phyloP scores from a whole-genome alignment of 2,329 filamentous ascomycete genomes.

The Neofusicoccum cordaticola region DNA sequence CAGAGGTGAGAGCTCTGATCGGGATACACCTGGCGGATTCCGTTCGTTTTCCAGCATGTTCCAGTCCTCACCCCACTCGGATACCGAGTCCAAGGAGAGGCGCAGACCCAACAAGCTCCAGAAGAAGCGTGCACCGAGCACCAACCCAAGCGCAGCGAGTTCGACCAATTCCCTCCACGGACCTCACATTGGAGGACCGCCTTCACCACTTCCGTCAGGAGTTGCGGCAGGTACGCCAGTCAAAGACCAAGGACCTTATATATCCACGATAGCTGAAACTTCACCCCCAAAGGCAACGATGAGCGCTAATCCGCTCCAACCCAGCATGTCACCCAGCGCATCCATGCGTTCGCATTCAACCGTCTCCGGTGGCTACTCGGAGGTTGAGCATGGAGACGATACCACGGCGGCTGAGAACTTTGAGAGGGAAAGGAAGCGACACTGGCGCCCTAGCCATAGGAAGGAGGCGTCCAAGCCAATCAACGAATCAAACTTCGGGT shows the following conservation, averaged over 20 bases:
- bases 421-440: slow-evolving; percentile 58
- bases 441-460: slow-evolving; percentile 64
- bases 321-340: slow-evolving; percentile 69
- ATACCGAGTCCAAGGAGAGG: slow-evolving; percentile 55
- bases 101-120: slow-evolving; percentile 85
- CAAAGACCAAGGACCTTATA: slow-evolving; percentile 28
- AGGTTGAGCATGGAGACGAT: slow-evolving; percentile 72
- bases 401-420: slow-evolving; percentile 28
- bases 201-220: slow-evolving; percentile 32
- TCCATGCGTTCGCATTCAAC: slow-evolving; percentile 71
- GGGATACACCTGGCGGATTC: slow-evolving; percentile 10
- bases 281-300: slow-evolving; percentile 15
- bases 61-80: slow-evolving; percentile 60
- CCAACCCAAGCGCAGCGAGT: slow-evolving; percentile 85
- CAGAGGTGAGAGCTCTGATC: slow-evolving; percentile 9
- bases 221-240: slow-evolving; percentile 25
- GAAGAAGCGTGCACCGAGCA: slow-evolving; percentile 79
- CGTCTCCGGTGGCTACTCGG: slow-evolving; percentile 72
- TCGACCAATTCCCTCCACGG: slow-evolving; percentile 65
- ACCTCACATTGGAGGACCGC: slow-evolving; percentile 20
- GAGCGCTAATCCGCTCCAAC: slow-evolving; percentile 34
- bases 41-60: slow-evolving; percentile 28
- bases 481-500: slow-evolving; percentile 36
- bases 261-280: slow-evolving; percentile 13
- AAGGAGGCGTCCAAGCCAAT: slow-evolving; percentile 31